phyloP scores from a whole-genome alignment of 768 basidiomycete genomes.

The Lyophyllum atratum region DNA sequence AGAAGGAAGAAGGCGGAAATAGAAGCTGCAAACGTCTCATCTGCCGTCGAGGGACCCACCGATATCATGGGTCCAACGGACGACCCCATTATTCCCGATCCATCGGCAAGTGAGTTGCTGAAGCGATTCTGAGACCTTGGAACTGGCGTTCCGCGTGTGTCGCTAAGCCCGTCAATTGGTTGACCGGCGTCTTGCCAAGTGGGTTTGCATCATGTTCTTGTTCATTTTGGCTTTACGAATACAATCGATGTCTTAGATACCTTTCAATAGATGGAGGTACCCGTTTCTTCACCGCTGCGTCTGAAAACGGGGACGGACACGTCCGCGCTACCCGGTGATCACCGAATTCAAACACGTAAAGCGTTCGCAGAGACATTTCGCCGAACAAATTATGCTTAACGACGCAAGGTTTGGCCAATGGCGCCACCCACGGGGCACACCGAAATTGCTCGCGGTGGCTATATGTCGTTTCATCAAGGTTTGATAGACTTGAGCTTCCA shows the following conservation, averaged over 20 bases:
- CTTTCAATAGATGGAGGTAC: not conserved
- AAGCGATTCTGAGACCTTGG: slow-evolving; percentile 20
- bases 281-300: not conserved
- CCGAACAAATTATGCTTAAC: too few relatives aligned
- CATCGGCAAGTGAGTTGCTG: slow-evolving; percentile 14
- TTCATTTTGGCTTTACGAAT: not conserved
- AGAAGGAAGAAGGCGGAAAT: slow-evolving; percentile 45
- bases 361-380: not conserved
- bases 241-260: not conserved
- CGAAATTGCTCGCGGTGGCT: not conserved
- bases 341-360: not conserved
- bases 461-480: not conserved
- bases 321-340: not conserved
- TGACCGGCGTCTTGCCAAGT: not conserved
- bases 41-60: not conserved
- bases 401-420: not conserved
- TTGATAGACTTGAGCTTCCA: not conserved
- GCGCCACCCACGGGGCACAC: not conserved
- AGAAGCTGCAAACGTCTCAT: slow-evolving; percentile 3
- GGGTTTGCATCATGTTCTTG: not conserved
- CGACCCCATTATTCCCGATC: slow-evolving; percentile 6
- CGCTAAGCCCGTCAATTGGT: not conserved
- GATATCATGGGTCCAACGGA: slow-evolving; percentile 4
- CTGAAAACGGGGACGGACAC: not conserved
- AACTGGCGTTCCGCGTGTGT: not conserved